Base-by-base conservation (phyloP, 148 eudicot species). In the Heliamphora exappendiculata region DNA sequence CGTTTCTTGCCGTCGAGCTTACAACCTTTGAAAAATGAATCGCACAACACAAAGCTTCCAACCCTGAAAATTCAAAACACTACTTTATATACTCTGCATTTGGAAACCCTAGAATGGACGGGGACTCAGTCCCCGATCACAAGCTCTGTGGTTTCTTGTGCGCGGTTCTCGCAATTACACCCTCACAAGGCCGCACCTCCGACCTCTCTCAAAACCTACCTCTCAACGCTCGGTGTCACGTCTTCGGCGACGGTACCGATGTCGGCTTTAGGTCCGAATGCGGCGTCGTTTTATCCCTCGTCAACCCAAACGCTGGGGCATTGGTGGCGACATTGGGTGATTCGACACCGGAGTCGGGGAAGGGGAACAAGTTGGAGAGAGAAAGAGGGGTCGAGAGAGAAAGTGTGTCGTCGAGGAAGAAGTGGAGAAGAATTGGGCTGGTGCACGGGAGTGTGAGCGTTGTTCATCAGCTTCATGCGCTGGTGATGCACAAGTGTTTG, bases 71-170 rank as follows among this genome's bases (percentile, higher is more conserved):
- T 33, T 39, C 44, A 64, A 64, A 64, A 33, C 70, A 47, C 70
- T 66, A 37, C 37, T 66, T 39, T 11, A 26, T 24, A 1, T 44
- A 2, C 44, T 64, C 26, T 19, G 68, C 68, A 19, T 34, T 64
- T 20, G 24, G 26, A 64, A 39, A n/a, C 49, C 70, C 70, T 66
- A n/a, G 24, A 66, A 66, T 66, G 70, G 49, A 36, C 26, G 76
- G 49, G 34, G 77, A 70, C 28, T 73, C 87, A 50, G 42, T 74
- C 7, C 44, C 82, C 2, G 85, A 86, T 64, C 86, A 91, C 87
- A 93, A 89, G 76, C 88, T 90, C 41, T 93, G 96, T 80, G 98
- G 90, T 44, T 93, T 67, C 81, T 75, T 93, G 16, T 59, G 76
- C 62, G 72, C 89, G 12, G 86, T 88, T 10, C 84, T 91, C 64